Base-by-base conservation (phyloP, 768 basidiomycete genomes). In the Pleurotus pulmonarius region DNA sequence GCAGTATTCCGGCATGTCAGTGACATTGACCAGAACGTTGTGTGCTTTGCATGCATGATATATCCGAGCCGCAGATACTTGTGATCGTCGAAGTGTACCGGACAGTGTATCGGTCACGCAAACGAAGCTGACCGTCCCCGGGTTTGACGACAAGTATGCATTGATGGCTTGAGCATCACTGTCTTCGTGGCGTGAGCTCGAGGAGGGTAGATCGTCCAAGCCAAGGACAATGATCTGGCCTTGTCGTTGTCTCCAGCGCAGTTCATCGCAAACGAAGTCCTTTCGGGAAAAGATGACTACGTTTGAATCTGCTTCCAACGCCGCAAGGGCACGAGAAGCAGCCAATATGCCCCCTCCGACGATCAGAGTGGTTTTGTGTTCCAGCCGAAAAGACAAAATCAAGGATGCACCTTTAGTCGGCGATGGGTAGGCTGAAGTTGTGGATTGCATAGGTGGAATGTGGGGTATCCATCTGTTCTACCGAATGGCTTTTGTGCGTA, bases 1-100 rank as follows among this genome's bases (percentile, higher is more conserved):
- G 69, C 92, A 95, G 40, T 95, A 77, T 12, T 83, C 77, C 1
- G 92, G 90, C 65, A 88, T 83, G 69, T 98, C 96, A 1, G 94
- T 84, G n/a, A 88, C 81, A 64, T 95, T 98, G 61, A 94, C 77
- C 1, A 85, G 88, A 56, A 96, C 85, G 54, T 83, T 79, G 24
- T 80, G 78, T 1, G 71, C 58, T 34, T 69, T 74, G 62, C 88
- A 90, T 2, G 84, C 65, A 13, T 67, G 63, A 54, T 84, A 80
- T 38, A 97, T 77, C 5, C 73, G 70, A 44, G 73, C 70, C 1
- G 90, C 89, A 2, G 89, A 88, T 1, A 64, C 64, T 34, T 69
- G 72, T 7, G 67, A 74, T 9, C 86, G 82, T 45, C 74, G 75
- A 53, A 59, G 37, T 20, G 56, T 25, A 26, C 72, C 64, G 16